A percentile compares a stretch with the other conserved stretches of the same genome.
Evolutionary conservation across 495 filamentous ascomycete species (phyloP).

Genomic region (Ascodesmis nigricans): DNA sequence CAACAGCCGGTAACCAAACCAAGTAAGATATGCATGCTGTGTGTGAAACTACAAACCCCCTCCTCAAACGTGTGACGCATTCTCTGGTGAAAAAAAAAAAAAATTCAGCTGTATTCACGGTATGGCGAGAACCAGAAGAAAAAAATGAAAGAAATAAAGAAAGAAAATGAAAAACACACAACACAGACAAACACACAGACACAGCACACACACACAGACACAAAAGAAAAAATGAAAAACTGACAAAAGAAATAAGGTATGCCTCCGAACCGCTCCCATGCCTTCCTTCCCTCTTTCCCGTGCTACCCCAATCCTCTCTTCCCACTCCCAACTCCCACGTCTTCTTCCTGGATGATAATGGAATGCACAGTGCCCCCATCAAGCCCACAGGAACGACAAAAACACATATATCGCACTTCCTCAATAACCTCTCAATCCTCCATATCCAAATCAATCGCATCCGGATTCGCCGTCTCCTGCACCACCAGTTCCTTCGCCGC

Average conservation of each 20-base stretch:
- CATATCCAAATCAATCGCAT: slow-evolving; percentile 67
- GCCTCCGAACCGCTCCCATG: slow-evolving; percentile 2
- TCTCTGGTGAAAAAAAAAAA: too few relatives aligned
- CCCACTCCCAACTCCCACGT: too few relatives aligned
- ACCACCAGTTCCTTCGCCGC: slow-evolving; percentile 25
- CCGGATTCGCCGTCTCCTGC: slow-evolving; percentile 48
- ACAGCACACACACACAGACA: slow-evolving; percentile 2
- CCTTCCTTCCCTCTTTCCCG: background rate
- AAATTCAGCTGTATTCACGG: too few relatives aligned
- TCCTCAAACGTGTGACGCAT: too few relatives aligned
- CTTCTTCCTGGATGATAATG: too few relatives aligned
- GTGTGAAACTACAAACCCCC: too few relatives aligned
- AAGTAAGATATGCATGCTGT: too few relatives aligned
- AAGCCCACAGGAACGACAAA: slow-evolving; percentile 1
- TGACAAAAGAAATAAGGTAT: slow-evolving; percentile 1
- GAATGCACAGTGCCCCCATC: slow-evolving; percentile 1
- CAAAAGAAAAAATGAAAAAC: slow-evolving; percentile 1
- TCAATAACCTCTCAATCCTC: slow-evolving; percentile 12
- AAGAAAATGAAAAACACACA: too few relatives aligned
- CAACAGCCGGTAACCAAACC: too few relatives aligned
- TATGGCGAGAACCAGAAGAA: too few relatives aligned
- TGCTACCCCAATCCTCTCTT: background rate
- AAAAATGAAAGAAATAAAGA: too few relatives aligned
- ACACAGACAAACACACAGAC: too few relatives aligned
- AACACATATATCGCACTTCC: slow-evolving; percentile 1